Evolutionary conservation across 805 yeast genomes (phyloP), one percentile per base, ranked within the genome.

Genomic region (Blastobotrys americana): DNA sequence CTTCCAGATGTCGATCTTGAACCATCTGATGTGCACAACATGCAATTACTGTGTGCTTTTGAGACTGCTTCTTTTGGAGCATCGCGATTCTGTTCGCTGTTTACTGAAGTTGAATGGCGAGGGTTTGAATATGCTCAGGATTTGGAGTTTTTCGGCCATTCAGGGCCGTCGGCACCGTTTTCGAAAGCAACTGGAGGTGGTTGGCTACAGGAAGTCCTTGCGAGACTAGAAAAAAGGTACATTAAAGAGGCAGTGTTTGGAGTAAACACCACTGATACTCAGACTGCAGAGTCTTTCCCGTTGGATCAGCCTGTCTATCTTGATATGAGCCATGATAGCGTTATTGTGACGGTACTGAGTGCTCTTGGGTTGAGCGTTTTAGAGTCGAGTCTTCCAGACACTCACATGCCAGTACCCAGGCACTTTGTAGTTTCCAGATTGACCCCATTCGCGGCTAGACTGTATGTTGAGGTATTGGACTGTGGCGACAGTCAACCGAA

Each of bases 241-340:
- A 65, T 78, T 49, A 64, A 70, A n/a, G 67, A 73, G 46, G 65
- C 80, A 51, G 61, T 68, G 47, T 71, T 73, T 43, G 74, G 74
- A 31, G 73, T 71, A 47, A 80, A 76, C 53, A 62, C 68, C 9
- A 71, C 75, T 3, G 52, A 64, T 6, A 60, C 60, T 42, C 27
- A 45, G 40, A 40, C 43, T 45, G 50, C 55, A 10, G 56, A 41
- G 17, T 55, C 59, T 8, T 67, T 69, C 57, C 73, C 73, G 17
- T 50, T 62, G 19, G 71, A 67, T 47, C 75, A 61, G 57, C 72
- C 74, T 44, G 67, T 83, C 39, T 80, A 81, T 70, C 69, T 83
- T 52, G 82, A 78, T 52, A 81, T 84, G 67, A 71, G 85, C 13
- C 95, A 86, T 57, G 95, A 86, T 59, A 74, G 82, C 33, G 82